Percentiles rank a stretch among this genome's conserved stretches.
These are phyloP conservation scores for Clonostachys rhizophaga DNA, from an alignment of 2,329 filamentous ascomycete genomes.

Conservation along the genomic window DNA sequence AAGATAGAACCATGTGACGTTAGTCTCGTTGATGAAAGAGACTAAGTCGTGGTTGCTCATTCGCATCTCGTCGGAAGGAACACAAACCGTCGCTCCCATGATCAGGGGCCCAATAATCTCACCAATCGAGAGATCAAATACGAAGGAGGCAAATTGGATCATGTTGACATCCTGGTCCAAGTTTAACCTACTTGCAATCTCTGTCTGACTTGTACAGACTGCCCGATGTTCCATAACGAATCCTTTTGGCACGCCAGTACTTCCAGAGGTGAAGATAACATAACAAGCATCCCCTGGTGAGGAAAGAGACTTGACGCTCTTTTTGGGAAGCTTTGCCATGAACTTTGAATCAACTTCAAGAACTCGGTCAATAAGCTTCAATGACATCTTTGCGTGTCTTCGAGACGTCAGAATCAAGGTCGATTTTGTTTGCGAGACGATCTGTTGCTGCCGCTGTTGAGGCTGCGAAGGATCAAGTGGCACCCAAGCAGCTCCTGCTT, in stretches of 20 bases:
- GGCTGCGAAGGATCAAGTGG: slow-evolving; percentile 8
- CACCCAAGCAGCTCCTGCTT: slow-evolving; percentile 14
- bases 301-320: neutral
- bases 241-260: slow-evolving; percentile 13
- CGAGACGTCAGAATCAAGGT: neutral
- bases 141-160: slow-evolving; percentile 1
- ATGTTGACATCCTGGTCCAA: neutral
- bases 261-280: slow-evolving; percentile 13
- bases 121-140: neutral
- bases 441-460: neutral
- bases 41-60: neutral
- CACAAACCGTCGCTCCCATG: neutral
- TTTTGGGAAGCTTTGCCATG: no score
- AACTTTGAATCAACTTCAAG: neutral
- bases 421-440: neutral
- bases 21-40: slow-evolving; percentile 1
- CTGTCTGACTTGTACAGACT: slow-evolving; percentile 10
- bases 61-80: neutral
- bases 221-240: slow-evolving; percentile 9
- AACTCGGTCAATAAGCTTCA: slow-evolving; percentile 13
- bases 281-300: slow-evolving; percentile 5
- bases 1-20: neutral
- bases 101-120: slow-evolving; percentile 1
- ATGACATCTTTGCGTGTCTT: slow-evolving; percentile 19
- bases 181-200: slow-evolving; percentile 9